Conservation (phyloP, 2,329 filamentous ascomycete genomes). For the Phialocephala subalpina region DNA sequence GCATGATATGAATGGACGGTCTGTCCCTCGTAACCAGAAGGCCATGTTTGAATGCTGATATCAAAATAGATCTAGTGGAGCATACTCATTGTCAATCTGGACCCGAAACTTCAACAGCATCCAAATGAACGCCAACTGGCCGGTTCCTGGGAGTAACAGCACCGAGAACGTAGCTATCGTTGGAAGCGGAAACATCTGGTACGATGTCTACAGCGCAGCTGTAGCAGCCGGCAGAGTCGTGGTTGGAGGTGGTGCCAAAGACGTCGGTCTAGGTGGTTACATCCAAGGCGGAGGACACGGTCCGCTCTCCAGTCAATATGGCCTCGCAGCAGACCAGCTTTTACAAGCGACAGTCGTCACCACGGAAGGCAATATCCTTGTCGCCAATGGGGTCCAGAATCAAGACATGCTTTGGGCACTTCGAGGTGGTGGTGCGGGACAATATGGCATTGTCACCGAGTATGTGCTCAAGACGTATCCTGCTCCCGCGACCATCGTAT, state of each 20-base stretch:
- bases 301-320: slow-evolving; percentile 24
- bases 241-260: slow-evolving; percentile 11
- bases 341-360: slow-evolving; percentile 21
- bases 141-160: slow-evolving; percentile 6
- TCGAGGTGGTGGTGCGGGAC: too few species aligned
- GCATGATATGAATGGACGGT: slow-evolving; percentile 18
- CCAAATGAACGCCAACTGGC: slow-evolving; percentile 5
- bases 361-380: slow-evolving; percentile 15
- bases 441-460: too few species aligned
- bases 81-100: slow-evolving; percentile 32
- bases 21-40: neutral
- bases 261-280: slow-evolving; percentile 24
- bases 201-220: slow-evolving; percentile 11
- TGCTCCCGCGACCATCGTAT: too few species aligned
- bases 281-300: slow-evolving; percentile 25
- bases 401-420: slow-evolving; percentile 27
- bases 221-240: neutral
- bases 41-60: neutral
- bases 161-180: neutral
- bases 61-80: slow-evolving; percentile 8
- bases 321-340: slow-evolving; percentile 27
- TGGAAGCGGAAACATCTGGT: neutral
- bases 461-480: slow-evolving; percentile 67
- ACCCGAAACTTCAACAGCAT: slow-evolving; percentile 1
- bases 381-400: slow-evolving; percentile 20